Base-by-base conservation (phyloP, 2,329 filamentous ascomycete genomes). In the Xylariaceae sp. region DNA sequence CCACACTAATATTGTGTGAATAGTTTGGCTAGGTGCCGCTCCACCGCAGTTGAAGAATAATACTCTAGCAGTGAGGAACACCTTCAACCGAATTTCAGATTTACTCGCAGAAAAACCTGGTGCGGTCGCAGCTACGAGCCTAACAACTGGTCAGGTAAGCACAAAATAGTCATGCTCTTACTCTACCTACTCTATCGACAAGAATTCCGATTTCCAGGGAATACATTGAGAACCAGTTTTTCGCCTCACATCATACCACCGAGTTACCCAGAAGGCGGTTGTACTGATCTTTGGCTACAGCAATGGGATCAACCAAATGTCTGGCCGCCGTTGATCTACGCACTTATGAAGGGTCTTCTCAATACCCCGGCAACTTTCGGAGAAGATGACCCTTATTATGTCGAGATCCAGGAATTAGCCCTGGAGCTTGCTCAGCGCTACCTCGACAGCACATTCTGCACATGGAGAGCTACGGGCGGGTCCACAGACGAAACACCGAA, bases 251-350 rank as follows among this genome's bases (percentile, higher is more conserved):
- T n/a, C 9, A 9, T 9, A 30, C 9, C n/a, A 30, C 9, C 9
- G 28, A 30, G 28, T 9, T n/a, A 30, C 9, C 28, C 28, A 30
- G 28, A 30, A 9, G 28, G 28, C 9, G 28, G 28, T 30, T 30
- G 9, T 30, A 30, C 28, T n/a, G 28, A n/a, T n/a, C 2, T 34
- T 17, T 3, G 15, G 1, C n/a, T 38, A 49, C 44, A 45, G 30
- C 81, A 85, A 56, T 86, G 82, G 82, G 82, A 86, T 41, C 74
- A 83, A 57, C 81, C 81, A 0, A 85, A 80, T 52, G 81, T 85
- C 19, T 86, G 82, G 82, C 81, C 82, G 9, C 80, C 81, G 3
- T 69, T 83, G 37, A 76, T 80, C 65, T 78, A 85, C 60, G 69
- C 81, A 33, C 65, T 84, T 19, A 84, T 84, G 65, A 58, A 77